A percentile compares a stretch with the other conserved stretches of the same genome.
These are phyloP conservation scores for Nakaseomyces uthaithaninus DNA, from an alignment of 1,139 yeast genomes.

Conservation along the genomic window DNA sequence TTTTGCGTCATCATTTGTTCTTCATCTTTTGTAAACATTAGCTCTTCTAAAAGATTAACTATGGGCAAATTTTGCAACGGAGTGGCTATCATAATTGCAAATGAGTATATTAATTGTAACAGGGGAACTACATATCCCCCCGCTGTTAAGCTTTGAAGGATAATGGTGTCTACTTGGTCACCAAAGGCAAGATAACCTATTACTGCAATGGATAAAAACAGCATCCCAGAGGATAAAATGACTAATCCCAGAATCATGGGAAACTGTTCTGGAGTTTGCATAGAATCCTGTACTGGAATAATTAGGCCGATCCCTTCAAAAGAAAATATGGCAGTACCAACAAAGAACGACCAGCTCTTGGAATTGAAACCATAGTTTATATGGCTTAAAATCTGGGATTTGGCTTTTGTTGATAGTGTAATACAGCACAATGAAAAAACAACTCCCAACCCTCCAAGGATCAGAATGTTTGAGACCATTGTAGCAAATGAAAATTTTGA, in stretches of 20 bases:
- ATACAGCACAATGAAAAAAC: constrained; percentile 49
- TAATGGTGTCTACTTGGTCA: constrained; percentile 53
- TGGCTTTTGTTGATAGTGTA: constrained; percentile 23
- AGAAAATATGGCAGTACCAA: constrained; percentile 76
- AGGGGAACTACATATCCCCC: constrained; percentile 49
- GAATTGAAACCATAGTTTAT: constrained; percentile 43
- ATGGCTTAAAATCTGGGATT: constrained; percentile 28
- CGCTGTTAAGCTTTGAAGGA: constrained; percentile 64
- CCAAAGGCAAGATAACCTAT: constrained; percentile 69
- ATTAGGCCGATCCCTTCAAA: constrained; percentile 77
- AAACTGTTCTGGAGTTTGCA: constrained; percentile 64
- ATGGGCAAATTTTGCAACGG: constrained; percentile 76
- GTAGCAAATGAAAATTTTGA: constrained; percentile 64
- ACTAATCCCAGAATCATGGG: constrained; percentile 56
- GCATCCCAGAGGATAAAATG: constrained; percentile 48
- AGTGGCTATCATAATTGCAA: constrained; percentile 66
- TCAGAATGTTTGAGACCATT: constrained; percentile 58
- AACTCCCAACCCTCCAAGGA: constrained; percentile 54
- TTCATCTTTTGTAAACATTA: constrained; percentile 36
- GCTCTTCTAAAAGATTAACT: constrained; percentile 58
- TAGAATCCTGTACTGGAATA: constrained; percentile 68
- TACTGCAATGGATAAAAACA: constrained; percentile 56
- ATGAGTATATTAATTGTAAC: constrained; percentile 58
- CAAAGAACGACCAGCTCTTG: constrained; percentile 59
- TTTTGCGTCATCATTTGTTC: too few relatives aligned